These are phyloP conservation scores for Ammopiptanthus mongolicus DNA, from an alignment of 306 rosid species.

Conservation along the genomic window DNA sequence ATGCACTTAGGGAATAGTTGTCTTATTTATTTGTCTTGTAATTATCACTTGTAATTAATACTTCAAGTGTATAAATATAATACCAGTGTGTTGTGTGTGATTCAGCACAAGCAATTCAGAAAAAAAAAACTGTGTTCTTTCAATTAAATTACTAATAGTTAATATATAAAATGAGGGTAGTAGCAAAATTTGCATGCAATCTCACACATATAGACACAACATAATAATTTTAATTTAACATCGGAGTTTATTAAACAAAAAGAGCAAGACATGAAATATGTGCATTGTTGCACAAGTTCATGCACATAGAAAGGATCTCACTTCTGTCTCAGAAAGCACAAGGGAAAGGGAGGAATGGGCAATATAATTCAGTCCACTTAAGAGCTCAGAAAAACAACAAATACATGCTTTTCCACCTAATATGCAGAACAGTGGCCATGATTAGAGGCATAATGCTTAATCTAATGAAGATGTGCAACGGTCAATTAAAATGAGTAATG, in stretches of 20 bases:
- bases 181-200: not conserved
- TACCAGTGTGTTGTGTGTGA: too few species aligned
- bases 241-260: not conserved
- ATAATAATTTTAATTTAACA: not conserved
- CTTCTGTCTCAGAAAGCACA: conserved; percentile 2
- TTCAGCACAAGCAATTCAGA: too few species aligned
- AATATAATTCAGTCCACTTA: not conserved
- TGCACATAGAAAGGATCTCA: not conserved
- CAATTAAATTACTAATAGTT: not conserved
- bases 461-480: not conserved
- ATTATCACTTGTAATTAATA: too few species aligned
- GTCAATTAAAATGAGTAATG: not conserved
- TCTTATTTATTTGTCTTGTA: too few species aligned
- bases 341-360: not conserved
- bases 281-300: conserved; percentile 8
- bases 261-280: not conserved
- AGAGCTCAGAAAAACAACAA: not conserved
- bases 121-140: too few species aligned
- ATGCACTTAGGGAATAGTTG: too few species aligned
- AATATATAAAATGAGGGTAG: not conserved
- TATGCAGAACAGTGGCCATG: conserved; percentile 1
- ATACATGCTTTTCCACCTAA: not conserved
- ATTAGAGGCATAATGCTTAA: not conserved
- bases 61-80: too few species aligned
- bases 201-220: not conserved